Evolutionary conservation across 208 protist genomes (phyloP), one percentile per base, ranked within the genome.

Genomic region (Leishmania amazonensis): DNA sequence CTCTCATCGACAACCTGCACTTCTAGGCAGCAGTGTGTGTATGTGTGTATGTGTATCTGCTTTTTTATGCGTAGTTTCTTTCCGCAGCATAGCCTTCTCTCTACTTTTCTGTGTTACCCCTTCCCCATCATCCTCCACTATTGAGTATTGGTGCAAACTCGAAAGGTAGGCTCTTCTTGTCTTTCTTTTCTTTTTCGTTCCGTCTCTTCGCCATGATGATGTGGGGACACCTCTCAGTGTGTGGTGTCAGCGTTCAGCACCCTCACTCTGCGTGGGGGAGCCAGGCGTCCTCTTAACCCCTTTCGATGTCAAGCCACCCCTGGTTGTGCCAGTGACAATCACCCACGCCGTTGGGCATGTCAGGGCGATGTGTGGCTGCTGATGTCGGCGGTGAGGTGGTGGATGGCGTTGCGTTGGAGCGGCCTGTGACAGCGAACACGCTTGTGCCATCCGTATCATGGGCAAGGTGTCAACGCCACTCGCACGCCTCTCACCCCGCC

Each of bases 1-100:
- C 87, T 31, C 76, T 94, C 57, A 84, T 90, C 45, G 85, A 93
- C 42, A 57, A 88, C 67, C 68, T 92, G 53, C 75, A 53, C 84
- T 90, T 85, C 76, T 81, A 85, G 53, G 11, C 17, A 8, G n/a
- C 19, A 21, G 51, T 42, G 35, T 3, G 31, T 21, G 42, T 40
- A 38, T 79, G 57, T 13, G 38, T 68, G 75, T 35, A 35, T 47
- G 65, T 28, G 57, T 62, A 54, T 62, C 57, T 62, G 9, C 60
- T 65, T 17, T 38, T 31, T 21, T 1, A 38, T 21, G n/a, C 60
- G 24, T 65, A 19, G 4, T 62, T 65, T 19, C 11, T 54, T 65
- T 21, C 54, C 53, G 4, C 19, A 1, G 31, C 70, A 31, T 31
- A 38, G 45, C 70, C 3, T 77, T 79, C 3, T 35, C 15, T 51